Conservation (phyloP, 768 basidiomycete species). For the Rubroboletus pulcherrimus region DNA sequence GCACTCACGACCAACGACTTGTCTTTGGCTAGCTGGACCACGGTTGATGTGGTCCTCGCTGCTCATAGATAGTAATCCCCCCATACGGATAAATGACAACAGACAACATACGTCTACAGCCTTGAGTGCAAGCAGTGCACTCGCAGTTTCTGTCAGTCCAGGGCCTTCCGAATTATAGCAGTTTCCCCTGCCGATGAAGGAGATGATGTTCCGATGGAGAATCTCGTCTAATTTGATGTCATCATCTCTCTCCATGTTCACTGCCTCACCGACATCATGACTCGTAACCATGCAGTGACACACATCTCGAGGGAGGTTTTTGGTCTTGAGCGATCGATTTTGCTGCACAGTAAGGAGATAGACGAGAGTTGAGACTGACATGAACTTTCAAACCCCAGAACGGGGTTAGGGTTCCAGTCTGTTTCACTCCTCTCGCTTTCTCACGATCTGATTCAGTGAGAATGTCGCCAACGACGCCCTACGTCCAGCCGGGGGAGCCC, state of each 20-base stretch:
- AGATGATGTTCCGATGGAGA: too few species aligned
- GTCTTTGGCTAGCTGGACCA: too few species aligned
- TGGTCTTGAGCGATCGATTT: neutral
- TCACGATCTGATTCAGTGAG: conserved; percentile 17
- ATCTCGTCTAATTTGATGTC: neutral
- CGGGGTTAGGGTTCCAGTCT: conserved; percentile 26
- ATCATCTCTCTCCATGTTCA: neutral
- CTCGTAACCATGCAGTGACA: too few species aligned
- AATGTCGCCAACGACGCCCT: conserved; percentile 48
- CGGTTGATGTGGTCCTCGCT: too few species aligned
- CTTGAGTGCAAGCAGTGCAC: too few species aligned
- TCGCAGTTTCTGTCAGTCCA: too few species aligned
- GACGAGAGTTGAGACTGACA: neutral
- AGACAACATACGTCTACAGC: neutral
- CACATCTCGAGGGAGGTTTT: neutral
- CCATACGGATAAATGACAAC: too few species aligned
- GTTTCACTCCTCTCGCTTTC: conserved; percentile 1
- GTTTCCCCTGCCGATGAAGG: too few species aligned
- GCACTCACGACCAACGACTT: too few species aligned
- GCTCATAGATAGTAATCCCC: too few species aligned
- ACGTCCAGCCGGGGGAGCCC: conserved; percentile 81
- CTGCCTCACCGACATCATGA: neutral
- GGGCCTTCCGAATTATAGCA: too few species aligned
- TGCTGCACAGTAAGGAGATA: neutral
- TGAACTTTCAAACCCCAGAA: conserved; percentile 9